Evolutionary conservation across 176 grass and related monocot genomes (phyloP).

Genomic region (Phragmites australis): DNA sequence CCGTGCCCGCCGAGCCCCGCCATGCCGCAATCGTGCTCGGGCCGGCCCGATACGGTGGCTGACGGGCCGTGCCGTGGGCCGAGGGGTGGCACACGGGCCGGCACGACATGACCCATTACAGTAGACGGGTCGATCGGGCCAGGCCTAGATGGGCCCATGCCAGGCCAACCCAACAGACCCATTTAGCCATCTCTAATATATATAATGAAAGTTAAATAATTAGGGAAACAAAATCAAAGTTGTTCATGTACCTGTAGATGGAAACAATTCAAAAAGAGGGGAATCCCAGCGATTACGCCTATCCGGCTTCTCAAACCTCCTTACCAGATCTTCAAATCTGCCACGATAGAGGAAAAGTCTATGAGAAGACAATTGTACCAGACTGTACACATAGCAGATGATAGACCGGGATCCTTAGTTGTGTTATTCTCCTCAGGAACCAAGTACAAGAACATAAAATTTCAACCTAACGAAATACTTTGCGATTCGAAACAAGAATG

Average conservation of each 20-base stretch:
- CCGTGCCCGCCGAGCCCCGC: too few species aligned
- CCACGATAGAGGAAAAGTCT: constrained; percentile 10
- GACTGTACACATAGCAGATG: background rate
- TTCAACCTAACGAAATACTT: background rate
- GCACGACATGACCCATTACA: too few species aligned
- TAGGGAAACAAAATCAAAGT: background rate
- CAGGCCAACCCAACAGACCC: too few species aligned
- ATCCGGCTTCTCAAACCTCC: constrained; percentile 92
- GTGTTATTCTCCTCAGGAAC: background rate
- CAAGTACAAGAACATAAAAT: constrained; percentile 10
- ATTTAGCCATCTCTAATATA: too few species aligned
- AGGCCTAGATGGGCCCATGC: too few species aligned
- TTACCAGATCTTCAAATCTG: constrained; percentile 89
- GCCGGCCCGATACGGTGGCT: too few species aligned
- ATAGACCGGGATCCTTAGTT: background rate
- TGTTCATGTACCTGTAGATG: constrained; percentile 68
- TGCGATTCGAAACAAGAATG: constrained; percentile 4
- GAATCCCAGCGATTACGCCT: constrained; percentile 89
- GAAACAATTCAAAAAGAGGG: constrained; percentile 89
- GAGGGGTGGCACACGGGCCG: too few species aligned
- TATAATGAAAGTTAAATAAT: constrained; percentile 25
- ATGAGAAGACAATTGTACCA: background rate
- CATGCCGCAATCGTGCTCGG: too few species aligned
- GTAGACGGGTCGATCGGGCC: too few species aligned
- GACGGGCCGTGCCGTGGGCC: too few species aligned